Evolutionary conservation across 176 grass and related monocot species (phyloP).

Genomic region (Calamus simplicifolius): DNA sequence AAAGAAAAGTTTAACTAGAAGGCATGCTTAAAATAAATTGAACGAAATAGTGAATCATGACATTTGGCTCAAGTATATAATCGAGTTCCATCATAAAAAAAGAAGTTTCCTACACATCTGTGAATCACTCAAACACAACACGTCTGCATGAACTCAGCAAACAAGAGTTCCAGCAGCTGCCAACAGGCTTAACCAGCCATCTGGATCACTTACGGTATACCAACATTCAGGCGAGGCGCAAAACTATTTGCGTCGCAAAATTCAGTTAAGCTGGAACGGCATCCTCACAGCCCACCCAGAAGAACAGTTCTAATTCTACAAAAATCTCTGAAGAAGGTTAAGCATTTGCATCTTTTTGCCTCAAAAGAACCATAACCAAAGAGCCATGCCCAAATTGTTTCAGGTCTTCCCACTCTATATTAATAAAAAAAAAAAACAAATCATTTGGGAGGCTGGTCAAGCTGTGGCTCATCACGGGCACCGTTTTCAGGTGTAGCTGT

Average conservation of each 20-base stretch:
- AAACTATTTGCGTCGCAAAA: neutral
- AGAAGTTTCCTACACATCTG: too few relatives aligned
- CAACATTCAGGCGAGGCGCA: slow-evolving; percentile 3
- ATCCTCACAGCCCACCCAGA: neutral
- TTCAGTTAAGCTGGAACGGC: neutral
- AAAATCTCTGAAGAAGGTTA: slow-evolving; percentile 4
- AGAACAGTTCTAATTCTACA: slow-evolving; percentile 17
- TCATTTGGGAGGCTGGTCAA: slow-evolving; percentile 7
- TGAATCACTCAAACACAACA: too few relatives aligned
- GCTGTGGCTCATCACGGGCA: slow-evolving; percentile 16
- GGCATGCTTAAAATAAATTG: too few relatives aligned
- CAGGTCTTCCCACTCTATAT: too few relatives aligned
- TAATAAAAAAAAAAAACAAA: slow-evolving; percentile 5
- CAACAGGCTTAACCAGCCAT: neutral
- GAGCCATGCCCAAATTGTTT: too few relatives aligned
- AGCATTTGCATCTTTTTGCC: neutral
- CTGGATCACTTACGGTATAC: neutral
- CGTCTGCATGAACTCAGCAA: too few relatives aligned
- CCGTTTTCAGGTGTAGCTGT: slow-evolving; percentile 35
- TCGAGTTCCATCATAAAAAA: too few relatives aligned
- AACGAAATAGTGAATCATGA: too few relatives aligned
- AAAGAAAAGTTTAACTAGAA: too few relatives aligned
- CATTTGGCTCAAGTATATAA: too few relatives aligned
- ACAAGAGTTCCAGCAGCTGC: too few relatives aligned
- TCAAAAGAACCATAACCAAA: too few relatives aligned